Conservation (phyloP, 768 basidiomycete genomes). For the Leccinum incarnatum region DNA sequence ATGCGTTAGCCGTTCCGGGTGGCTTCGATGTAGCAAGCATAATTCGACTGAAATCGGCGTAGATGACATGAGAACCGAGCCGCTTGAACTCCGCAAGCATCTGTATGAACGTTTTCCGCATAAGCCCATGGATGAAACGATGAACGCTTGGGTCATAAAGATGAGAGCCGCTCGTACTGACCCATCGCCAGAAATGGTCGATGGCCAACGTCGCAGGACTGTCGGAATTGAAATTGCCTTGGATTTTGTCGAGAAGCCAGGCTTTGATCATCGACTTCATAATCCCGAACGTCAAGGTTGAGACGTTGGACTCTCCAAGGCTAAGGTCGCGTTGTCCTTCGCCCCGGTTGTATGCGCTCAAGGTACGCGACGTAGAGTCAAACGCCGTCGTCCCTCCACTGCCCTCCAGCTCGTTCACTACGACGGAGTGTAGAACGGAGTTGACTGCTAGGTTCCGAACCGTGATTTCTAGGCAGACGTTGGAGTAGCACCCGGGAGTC, state of each 20-base stretch:
- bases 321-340: constrained; percentile 63
- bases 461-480: constrained; percentile 88
- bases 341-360: constrained; percentile 81
- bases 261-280: constrained; percentile 84
- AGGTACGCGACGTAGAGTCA: constrained; percentile 86
- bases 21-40: constrained; percentile 94
- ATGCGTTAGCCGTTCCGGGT: constrained; percentile 91
- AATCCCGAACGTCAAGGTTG: constrained; percentile 80
- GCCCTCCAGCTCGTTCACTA: constrained; percentile 97
- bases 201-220: constrained; percentile 69
- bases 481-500: constrained; percentile 83
- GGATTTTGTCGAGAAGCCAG: constrained; percentile 88
- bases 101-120: constrained; percentile 98
- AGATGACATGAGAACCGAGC: constrained; percentile 88
- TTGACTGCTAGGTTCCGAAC: constrained; percentile 93
- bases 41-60: constrained; percentile 90
- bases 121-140: constrained; percentile 89
- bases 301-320: constrained; percentile 86
- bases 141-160: constrained; percentile 94
- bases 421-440: constrained; percentile 87
- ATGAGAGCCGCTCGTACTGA: constrained; percentile 77
- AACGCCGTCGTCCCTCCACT: constrained; percentile 92
- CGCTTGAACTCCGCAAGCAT: constrained; percentile 95
- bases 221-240: constrained; percentile 58
- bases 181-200: constrained; percentile 98